These are phyloP conservation scores for Cystobasidium slooffiae DNA, from an alignment of 1,284 basidiomycete genomes.

Conservation along the genomic window DNA sequence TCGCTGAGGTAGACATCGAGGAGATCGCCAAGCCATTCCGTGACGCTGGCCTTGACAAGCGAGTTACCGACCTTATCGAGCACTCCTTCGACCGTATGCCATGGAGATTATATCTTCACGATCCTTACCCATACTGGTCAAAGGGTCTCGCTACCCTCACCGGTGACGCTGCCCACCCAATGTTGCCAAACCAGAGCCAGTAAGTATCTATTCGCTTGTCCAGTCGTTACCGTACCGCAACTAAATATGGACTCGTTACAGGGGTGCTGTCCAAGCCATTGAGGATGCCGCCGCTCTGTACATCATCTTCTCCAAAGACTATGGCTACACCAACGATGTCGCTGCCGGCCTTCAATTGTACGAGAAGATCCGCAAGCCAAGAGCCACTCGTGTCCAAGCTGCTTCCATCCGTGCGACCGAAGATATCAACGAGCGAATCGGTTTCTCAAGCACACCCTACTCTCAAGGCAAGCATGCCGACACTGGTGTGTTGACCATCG, in stretches of 20 bases:
- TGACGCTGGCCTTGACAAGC: slow-evolving; percentile 56
- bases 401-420: slow-evolving; percentile 56
- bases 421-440: slow-evolving; percentile 58
- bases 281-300: slow-evolving; percentile 56
- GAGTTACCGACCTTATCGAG: slow-evolving; percentile 55
- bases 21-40: slow-evolving; percentile 55
- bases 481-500: slow-evolving; percentile 55
- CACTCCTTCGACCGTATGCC: slow-evolving; percentile 57
- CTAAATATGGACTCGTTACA: slow-evolving; percentile 36
- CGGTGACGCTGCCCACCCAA: slow-evolving; percentile 56
- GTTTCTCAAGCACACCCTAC: slow-evolving; percentile 56
- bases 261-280: slow-evolving; percentile 55
- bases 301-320: slow-evolving; percentile 53
- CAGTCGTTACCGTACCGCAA: background rate
- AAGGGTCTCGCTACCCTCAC: slow-evolving; percentile 51
- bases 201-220: slow-evolving; percentile 2
- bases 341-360: slow-evolving; percentile 56
- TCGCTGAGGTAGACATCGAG: slow-evolving; percentile 55
- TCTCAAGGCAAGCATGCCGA: slow-evolving; percentile 56
- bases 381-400: slow-evolving; percentile 58
- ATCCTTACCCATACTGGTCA: slow-evolving; percentile 55
- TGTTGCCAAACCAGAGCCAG: slow-evolving; percentile 54
- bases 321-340: slow-evolving; percentile 54
- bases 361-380: slow-evolving; percentile 57
- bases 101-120: slow-evolving; percentile 58